Evolutionary conservation across 2,329 filamentous ascomycete genomes (phyloP).

Genomic region (Gyromitra esculenta): DNA sequence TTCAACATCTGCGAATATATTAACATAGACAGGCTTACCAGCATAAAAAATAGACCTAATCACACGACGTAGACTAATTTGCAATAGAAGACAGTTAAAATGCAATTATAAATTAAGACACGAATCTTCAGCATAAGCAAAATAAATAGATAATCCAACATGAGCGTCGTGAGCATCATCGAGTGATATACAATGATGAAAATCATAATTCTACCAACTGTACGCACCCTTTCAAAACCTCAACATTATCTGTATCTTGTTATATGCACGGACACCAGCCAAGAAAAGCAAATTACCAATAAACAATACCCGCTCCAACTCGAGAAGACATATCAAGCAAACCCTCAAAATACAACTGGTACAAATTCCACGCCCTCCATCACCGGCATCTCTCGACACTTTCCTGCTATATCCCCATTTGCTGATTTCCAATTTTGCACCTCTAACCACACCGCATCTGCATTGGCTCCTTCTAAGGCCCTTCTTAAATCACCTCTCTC

Average conservation of each 20-base stretch:
- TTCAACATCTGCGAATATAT: too few species aligned
- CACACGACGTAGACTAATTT: too few species aligned
- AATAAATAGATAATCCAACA: too few species aligned
- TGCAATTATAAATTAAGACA: too few species aligned
- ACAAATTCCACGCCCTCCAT: slow-evolving; percentile 63
- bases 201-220: neutral
- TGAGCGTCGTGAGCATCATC: neutral
- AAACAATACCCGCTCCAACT: neutral
- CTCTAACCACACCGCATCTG: slow-evolving; percentile 79
- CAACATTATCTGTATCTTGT: neutral
- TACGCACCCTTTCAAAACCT: neutral
- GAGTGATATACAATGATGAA: neutral
- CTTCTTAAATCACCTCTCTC: slow-evolving; percentile 63
- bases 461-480: slow-evolving; percentile 72
- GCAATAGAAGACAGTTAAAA: too few species aligned
- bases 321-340: neutral
- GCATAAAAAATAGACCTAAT: too few species aligned
- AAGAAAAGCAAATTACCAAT: neutral
- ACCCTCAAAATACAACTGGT: slow-evolving; percentile 50
- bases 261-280: neutral
- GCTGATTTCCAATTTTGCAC: slow-evolving; percentile 65
- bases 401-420: slow-evolving; percentile 55
- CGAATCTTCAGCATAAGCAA: too few species aligned
- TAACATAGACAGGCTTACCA: too few species aligned
- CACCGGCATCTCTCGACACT: slow-evolving; percentile 60